Base-by-base conservation (phyloP, 2,329 filamentous ascomycete species). In the Ophiobolus disseminans region DNA sequence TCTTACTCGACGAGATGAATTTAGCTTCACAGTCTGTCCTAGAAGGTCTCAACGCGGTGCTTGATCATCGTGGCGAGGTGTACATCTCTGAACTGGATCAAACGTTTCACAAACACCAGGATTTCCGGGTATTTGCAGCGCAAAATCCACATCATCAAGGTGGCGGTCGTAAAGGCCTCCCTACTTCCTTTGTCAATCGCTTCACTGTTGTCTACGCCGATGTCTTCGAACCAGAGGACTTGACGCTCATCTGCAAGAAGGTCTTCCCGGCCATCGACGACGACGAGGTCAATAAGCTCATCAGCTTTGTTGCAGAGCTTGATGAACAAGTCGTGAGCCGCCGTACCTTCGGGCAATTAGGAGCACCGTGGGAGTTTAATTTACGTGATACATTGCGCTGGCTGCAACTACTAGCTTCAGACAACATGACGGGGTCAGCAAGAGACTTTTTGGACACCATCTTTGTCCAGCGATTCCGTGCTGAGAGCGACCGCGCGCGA, bases 191-290 rank as follows among this genome's bases (percentile, higher is more conserved):
- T 65, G 94, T 99, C 54, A 97, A 99, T 71, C 89, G 95, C 36
- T 99, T 99, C 71, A 94, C 95, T 28, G 93, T 99, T 14, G 95
- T 99, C 0, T 97, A 97, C 74, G 91, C 94, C 48, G 94, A 99
- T 66, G 84, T 91, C 4, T 94, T 99, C 69, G 88, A 83, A 13
- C 80, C 88, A 20, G 82, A 90, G 23, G 94, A 99, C 76, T 75
- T 99, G 50, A 82, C 87, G 50, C 78, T 88, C 37, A 97, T 99
- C 55, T 95, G 91, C 37, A 79, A 82, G 20, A 88, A 88, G 59
- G 85, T 89, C 52, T 97, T 90, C 66, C 86, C 90, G 0, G 69
- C 75, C 1, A 81, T 92, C 17, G 73, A 83, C 0, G 60, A 75
- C 0, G 75, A 82, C 1, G 82, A 85, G 22, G 83, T 92, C 16